These are phyloP conservation scores for Paramyrothecium sp. DNA, from an alignment of 2,329 filamentous ascomycete genomes.

Conservation along the genomic window DNA sequence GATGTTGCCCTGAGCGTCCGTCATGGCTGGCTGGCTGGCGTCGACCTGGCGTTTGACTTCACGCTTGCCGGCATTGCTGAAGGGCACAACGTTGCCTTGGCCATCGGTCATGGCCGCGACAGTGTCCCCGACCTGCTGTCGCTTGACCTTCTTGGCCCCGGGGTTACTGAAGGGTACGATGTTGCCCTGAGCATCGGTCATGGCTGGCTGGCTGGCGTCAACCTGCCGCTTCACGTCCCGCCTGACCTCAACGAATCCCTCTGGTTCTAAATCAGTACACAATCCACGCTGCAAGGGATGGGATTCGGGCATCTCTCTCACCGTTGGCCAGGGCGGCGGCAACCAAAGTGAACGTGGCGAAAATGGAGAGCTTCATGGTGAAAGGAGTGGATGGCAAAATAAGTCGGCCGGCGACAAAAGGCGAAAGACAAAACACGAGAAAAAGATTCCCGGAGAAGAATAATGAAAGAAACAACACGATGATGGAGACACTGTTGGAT, in stretches of 20 bases:
- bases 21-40: constrained; percentile 36
- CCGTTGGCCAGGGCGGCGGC: constrained; percentile 41
- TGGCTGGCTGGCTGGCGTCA: constrained; percentile 39
- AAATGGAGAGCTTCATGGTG: constrained; percentile 54
- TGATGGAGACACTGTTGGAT: not conserved
- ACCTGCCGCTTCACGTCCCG: constrained; percentile 14
- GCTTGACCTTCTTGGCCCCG: constrained; percentile 26
- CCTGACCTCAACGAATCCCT: constrained; percentile 1
- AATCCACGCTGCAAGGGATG: no score
- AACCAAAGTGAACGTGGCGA: constrained; percentile 45
- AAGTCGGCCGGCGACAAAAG: constrained; percentile 53
- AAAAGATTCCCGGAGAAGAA: constrained; percentile 3
- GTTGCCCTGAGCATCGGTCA: constrained; percentile 41
- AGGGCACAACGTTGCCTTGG: constrained; percentile 41
- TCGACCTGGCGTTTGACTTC: constrained; percentile 1
- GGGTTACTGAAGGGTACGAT: constrained; percentile 39
- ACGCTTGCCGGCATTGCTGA: constrained; percentile 29
- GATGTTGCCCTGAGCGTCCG: constrained; percentile 41
- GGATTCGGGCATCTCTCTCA: no score
- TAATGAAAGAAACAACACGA: not conserved
- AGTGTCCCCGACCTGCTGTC: constrained; percentile 27
- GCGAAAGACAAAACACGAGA: constrained; percentile 9
- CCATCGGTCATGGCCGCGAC: constrained; percentile 43
- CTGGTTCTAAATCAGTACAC: no score
- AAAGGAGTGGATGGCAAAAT: constrained; percentile 14